Evolutionary conservation across 208 protist species (phyloP).

Genomic region (Jaenimonas drosophilae): DNA sequence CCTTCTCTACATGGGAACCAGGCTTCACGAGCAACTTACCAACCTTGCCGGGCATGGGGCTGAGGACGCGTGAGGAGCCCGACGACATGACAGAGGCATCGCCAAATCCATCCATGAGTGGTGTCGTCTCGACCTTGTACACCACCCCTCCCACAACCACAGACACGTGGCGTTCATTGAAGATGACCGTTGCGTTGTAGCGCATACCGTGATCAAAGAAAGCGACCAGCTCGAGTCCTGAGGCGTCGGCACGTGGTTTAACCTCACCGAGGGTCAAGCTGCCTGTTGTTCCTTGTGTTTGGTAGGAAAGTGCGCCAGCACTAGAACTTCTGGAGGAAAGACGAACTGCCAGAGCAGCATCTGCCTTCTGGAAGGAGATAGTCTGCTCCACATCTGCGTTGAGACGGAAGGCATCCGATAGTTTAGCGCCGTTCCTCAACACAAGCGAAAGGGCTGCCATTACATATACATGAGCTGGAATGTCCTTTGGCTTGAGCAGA

Average conservation of each 20-base stretch:
- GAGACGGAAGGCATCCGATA: constrained; percentile 17
- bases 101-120: constrained; percentile 24
- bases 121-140: constrained; percentile 8
- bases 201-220: constrained; percentile 18
- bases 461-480: constrained; percentile 5
- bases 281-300: too few relatives aligned
- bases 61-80: too few relatives aligned
- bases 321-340: too few relatives aligned
- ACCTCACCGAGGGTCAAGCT: too few relatives aligned
- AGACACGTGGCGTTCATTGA: constrained; percentile 10
- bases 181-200: constrained; percentile 9
- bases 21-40: too few relatives aligned
- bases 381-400: constrained; percentile 17
- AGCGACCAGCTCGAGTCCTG: constrained; percentile 8
- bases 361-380: too few relatives aligned
- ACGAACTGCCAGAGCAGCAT: too few relatives aligned
- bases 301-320: too few relatives aligned
- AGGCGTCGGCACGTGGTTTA: too few relatives aligned
- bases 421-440: too few relatives aligned
- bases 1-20: too few relatives aligned
- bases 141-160: constrained; percentile 10
- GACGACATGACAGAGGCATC: constrained; percentile 35
- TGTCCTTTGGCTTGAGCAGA: constrained; percentile 11
- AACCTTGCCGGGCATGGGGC: too few relatives aligned
- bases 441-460: constrained; percentile 18